A percentile compares a stretch with the other conserved stretches of the same genome.
phyloP scores from a whole-genome alignment of 306 rosid genomes.

The Prunus mume region DNA sequence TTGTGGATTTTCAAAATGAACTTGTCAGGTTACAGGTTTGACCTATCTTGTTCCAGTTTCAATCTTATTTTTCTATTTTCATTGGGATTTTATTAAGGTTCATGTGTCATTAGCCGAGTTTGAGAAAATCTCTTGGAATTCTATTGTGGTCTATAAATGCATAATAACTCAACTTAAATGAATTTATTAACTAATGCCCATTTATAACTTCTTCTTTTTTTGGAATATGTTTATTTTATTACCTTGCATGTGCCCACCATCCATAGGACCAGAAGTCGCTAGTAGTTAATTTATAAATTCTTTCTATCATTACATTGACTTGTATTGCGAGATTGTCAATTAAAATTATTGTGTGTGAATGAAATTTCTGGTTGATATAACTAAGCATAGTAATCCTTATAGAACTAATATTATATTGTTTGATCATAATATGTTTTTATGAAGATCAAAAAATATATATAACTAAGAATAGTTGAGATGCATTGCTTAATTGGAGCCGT shows the following conservation, averaged over 20 bases:
- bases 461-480: no score
- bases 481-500: no score
- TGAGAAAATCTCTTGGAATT: not conserved
- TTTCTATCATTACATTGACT: not conserved
- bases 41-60: constrained; percentile 7
- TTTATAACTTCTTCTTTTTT: no score
- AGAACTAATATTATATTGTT: no score
- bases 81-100: not conserved
- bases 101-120: not conserved
- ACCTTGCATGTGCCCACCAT: not conserved
- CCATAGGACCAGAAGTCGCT: not conserved
- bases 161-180: no score
- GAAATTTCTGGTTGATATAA: not conserved
- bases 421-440: no score
- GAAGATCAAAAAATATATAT: no score
- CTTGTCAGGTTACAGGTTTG: constrained; percentile 72
- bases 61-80: not conserved
- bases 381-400: not conserved
- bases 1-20: constrained; percentile 60
- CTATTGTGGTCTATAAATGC: no score
- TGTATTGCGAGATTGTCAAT: not conserved
- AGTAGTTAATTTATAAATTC: not conserved
- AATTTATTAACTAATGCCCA: no score
- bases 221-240: not conserved
- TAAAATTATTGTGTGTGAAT: not conserved